Base-by-base conservation (phyloP, 495 filamentous ascomycete species). In the Rhypophila decipiens region DNA sequence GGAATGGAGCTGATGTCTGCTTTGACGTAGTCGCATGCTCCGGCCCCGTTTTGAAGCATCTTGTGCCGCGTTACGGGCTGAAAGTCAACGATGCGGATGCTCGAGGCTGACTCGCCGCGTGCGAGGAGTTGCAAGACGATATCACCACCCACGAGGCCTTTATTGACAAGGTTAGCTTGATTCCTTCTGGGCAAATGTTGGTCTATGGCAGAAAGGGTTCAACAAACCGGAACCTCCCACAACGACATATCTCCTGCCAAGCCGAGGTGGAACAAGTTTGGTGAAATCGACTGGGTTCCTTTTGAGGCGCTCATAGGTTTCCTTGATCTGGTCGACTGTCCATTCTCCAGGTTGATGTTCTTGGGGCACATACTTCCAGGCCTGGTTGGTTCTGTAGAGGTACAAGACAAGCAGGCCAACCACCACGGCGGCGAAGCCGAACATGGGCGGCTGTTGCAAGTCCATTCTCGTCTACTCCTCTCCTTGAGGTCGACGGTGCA, bases 141-240 rank as follows among this genome's bases (percentile, higher is more conserved):
- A 57, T 76, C 75, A 22, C 73, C 72, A 0, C 78, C 79, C 24
- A 83, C 77, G 17, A 80, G 71, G 1, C 75, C 75, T 77, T 31
- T 12, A 11, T 21, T 33, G 41, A 29, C 13, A 47, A 37, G 23
- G 20, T 33, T 18, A 35, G 46, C 22, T 23, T 24, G 13, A 33
- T 20, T 31, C 3, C 9, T 29, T 21, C 18, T 13, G 5, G 35
- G 1, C 12, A 36, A 22, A 3, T 12, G 18, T n/a, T 15, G 11
- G 4, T 0, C 19, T 15, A 23, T 8, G 19, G 22, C 4, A 21
- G 27, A 20, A 19, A 29, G 18, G 24, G 4, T 33, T 20, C 33
- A 44, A 65, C 70, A 47, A 29, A 72, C 78, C 76, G 11, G 73
- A 69, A 35, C 79, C 79, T 42, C 79, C 79, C 19, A 80, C 73